phyloP scores from a whole-genome alignment of 1,284 basidiomycete genomes.

The Malassezia dermatis region DNA sequence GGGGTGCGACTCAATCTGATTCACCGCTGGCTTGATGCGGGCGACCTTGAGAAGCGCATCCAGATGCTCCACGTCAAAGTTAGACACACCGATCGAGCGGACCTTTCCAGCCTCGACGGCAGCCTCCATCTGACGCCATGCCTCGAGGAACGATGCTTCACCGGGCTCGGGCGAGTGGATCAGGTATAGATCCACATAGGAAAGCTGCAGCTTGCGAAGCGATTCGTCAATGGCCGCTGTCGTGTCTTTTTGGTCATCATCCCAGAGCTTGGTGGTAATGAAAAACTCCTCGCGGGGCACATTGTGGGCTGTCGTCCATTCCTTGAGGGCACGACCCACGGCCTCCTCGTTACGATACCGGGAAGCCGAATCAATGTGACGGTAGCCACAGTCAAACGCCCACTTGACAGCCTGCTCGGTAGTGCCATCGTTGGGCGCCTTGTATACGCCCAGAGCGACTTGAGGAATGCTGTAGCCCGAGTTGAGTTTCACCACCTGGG shows the following conservation, averaged over 20 bases:
- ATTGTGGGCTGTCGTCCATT: slow-evolving; percentile 33
- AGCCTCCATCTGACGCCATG: slow-evolving; percentile 45
- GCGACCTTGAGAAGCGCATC: slow-evolving; percentile 39
- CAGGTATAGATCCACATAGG: slow-evolving; percentile 45
- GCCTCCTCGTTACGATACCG: slow-evolving; percentile 47
- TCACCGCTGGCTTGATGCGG: slow-evolving; percentile 45
- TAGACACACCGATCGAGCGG: slow-evolving; percentile 45
- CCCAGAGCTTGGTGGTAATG: slow-evolving; percentile 48
- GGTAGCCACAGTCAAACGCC: slow-evolving; percentile 46
- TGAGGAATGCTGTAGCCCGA: slow-evolving; percentile 39
- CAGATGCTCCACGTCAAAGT: slow-evolving; percentile 46
- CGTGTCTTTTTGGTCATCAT: slow-evolving; percentile 40
- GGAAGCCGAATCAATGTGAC: slow-evolving; percentile 45
- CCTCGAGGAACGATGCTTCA: slow-evolving; percentile 33
- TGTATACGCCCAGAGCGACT: slow-evolving; percentile 46
- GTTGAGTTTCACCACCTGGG: slow-evolving; percentile 43
- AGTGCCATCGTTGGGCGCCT: slow-evolving; percentile 45
- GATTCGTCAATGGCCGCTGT: slow-evolving; percentile 43
- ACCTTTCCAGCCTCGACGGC: slow-evolving; percentile 46
- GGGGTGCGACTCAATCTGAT: slow-evolving; percentile 47
- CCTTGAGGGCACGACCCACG: slow-evolving; percentile 44
- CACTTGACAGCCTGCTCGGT: slow-evolving; percentile 46
- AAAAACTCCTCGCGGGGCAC: slow-evolving; percentile 46
- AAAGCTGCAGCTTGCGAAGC: slow-evolving; percentile 43
- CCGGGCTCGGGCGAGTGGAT: slow-evolving; percentile 46